Conservation (phyloP, 495 filamentous ascomycete species). For the Xylaria acuta region DNA sequence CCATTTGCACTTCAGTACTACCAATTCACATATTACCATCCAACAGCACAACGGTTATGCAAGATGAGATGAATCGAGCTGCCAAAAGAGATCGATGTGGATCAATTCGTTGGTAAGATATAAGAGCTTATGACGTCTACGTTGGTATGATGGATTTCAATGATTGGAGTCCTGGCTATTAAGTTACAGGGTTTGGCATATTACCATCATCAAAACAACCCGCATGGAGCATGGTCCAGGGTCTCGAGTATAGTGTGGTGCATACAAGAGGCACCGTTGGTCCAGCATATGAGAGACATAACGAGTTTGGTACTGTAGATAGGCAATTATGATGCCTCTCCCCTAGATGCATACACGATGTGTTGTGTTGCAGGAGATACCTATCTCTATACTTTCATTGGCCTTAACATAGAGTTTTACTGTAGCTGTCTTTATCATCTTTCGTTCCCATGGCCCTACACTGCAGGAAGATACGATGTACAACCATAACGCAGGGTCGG, state of each 20-base stretch:
- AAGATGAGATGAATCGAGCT: neutral
- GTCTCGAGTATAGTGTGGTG: neutral
- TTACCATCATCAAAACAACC: neutral
- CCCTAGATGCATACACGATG: constrained; percentile 39
- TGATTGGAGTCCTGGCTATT: neutral
- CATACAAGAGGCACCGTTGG: neutral
- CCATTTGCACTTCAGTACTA: neutral
- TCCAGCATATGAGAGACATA: neutral
- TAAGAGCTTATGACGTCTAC: constrained; percentile 16
- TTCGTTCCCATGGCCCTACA: neutral
- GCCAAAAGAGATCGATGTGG: neutral
- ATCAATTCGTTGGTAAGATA: neutral
- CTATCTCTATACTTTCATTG: neutral
- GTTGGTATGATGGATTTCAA: neutral
- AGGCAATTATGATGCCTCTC: constrained; percentile 5
- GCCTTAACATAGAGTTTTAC: neutral
- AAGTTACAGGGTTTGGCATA: neutral
- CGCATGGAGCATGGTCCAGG: constrained; percentile 11
- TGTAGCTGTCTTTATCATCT: neutral
- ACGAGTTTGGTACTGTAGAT: neutral
- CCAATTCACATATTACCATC: neutral
- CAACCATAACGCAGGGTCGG: neutral
- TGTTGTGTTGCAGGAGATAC: constrained; percentile 28
- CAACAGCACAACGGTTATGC: neutral
- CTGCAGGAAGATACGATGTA: neutral